phyloP scores from a whole-genome alignment of 495 filamentous ascomycete species.

The Apiosordaria backusii region DNA sequence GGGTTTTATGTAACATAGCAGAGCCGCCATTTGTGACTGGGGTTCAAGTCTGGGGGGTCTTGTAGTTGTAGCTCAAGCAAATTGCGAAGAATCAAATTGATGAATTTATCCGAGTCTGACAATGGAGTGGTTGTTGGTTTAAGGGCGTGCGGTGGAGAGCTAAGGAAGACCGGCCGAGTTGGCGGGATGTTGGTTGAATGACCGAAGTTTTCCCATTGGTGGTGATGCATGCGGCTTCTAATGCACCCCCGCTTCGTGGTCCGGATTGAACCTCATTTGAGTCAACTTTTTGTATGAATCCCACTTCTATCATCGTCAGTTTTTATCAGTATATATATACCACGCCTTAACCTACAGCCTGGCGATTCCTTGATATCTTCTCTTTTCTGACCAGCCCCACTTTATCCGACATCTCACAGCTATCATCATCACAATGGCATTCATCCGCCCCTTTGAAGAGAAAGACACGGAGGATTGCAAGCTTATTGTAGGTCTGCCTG shows the following conservation, averaged over 20 bases:
- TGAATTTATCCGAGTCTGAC: too few relatives aligned
- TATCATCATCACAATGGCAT: conserved; percentile 27
- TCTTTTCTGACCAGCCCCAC: not conserved
- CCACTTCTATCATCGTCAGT: not conserved
- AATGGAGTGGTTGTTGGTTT: too few relatives aligned
- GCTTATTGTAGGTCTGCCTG: conserved; percentile 30
- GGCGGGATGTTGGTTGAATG: not conserved
- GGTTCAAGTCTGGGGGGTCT: not conserved
- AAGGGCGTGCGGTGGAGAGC: too few relatives aligned
- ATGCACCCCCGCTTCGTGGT: not conserved
- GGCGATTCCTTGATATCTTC: not conserved
- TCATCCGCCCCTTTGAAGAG: conserved; percentile 33
- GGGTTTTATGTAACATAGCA: not conserved
- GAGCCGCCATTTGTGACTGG: not conserved
- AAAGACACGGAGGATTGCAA: conserved; percentile 35
- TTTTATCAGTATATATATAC: too few relatives aligned
- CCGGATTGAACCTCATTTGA: not conserved
- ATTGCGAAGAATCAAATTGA: not conserved
- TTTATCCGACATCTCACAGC: not conserved
- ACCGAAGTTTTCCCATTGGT: conserved; percentile 24
- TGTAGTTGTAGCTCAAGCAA: not conserved
- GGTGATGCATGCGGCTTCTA: not conserved
- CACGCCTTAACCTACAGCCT: too few relatives aligned
- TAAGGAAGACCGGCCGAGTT: not conserved
- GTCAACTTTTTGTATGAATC: too few relatives aligned